Evolutionary conservation across 441 rosid genomes (phyloP).

Genomic region (Omphalea diandra): DNA sequence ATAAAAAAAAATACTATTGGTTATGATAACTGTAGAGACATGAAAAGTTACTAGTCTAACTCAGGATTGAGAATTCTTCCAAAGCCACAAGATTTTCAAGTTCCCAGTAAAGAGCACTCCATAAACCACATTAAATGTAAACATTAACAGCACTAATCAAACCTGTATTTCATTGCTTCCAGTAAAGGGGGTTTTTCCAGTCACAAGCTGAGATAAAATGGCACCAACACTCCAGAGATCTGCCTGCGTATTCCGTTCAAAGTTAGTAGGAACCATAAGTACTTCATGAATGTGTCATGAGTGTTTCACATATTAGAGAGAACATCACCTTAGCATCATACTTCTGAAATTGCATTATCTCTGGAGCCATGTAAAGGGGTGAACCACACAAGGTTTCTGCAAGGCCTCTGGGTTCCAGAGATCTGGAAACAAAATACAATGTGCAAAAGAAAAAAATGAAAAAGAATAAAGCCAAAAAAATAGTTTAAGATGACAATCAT

Average conservation of each 20-base stretch:
- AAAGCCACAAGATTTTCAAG: conserved; percentile 5
- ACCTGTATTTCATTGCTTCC: conserved; percentile 94
- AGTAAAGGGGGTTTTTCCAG: conserved; percentile 90
- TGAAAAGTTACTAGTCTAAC: conserved; percentile 10
- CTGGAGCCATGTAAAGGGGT: conserved; percentile 99
- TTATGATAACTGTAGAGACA: conserved; percentile 20
- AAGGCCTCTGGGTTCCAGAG: conserved; percentile 87
- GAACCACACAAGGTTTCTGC: conserved; percentile 99
- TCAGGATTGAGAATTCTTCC: conserved; percentile 8
- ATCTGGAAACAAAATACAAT: conserved; percentile 51
- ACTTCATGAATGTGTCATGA: conserved; percentile 10
- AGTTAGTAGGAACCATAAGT: conserved; percentile 36
- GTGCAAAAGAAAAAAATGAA: background rate
- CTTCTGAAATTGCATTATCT: conserved; percentile 98
- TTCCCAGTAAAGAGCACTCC: background rate
- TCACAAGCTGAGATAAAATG: conserved; percentile 90
- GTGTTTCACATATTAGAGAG: conserved; percentile 4
- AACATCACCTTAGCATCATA: conserved; percentile 91
- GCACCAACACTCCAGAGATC: conserved; percentile 99
- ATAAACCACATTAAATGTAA: background rate
- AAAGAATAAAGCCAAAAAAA: background rate
- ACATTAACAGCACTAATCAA: conserved; percentile 16
- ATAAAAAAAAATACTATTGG: conserved; percentile 22
- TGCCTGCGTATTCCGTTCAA: conserved; percentile 68
- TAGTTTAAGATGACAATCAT: background rate